Percentiles rank a stretch among this genome's conserved stretches.
phyloP scores from a whole-genome alignment of 176 grass and related monocot species.

The Eleusine coracana region DNA sequence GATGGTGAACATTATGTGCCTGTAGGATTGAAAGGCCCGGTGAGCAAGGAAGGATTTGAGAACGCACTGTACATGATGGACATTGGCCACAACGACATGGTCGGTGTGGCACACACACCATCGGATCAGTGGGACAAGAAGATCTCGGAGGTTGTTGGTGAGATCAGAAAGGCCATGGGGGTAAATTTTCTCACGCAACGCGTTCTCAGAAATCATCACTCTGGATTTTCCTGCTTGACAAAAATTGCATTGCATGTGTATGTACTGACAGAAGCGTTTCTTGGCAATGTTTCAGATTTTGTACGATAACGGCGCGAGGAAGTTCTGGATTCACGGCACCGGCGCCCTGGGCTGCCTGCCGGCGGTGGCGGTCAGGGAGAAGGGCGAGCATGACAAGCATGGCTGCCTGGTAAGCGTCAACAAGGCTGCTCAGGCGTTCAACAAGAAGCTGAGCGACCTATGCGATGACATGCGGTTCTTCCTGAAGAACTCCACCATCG shows the following conservation, averaged over 20 bases:
- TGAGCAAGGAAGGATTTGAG: constrained; percentile 61
- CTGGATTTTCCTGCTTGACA: not conserved
- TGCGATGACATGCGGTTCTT: constrained; percentile 50
- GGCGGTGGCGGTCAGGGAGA: constrained; percentile 55
- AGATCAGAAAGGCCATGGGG: constrained; percentile 57
- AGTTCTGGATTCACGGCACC: constrained; percentile 79
- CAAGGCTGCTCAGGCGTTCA: constrained; percentile 59
- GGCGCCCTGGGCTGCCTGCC: constrained; percentile 84
- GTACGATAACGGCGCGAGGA: constrained; percentile 67
- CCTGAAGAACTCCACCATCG: constrained; percentile 65
- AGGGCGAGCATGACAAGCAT: constrained; percentile 46
- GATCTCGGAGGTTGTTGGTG: constrained; percentile 42
- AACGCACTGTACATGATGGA: constrained; percentile 81
- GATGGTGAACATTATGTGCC: not conserved
- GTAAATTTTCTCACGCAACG: constrained; percentile 10
- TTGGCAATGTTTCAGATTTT: constrained; percentile 50
- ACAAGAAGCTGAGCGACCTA: constrained; percentile 59
- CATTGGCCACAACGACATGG: constrained; percentile 82
- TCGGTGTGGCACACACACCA: constrained; percentile 38
- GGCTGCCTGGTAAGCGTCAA: constrained; percentile 68
- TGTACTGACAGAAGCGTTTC: constrained; percentile 21
- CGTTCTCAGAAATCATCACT: no score
- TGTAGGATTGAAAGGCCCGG: constrained; percentile 60
- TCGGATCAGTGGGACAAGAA: constrained; percentile 47
- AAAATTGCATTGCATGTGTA: not conserved